Percentiles rank a stretch among this genome's conserved stretches.
These are phyloP conservation scores for Globisporangium solare DNA, from an alignment of 352 stramenopile genomes.

Conservation along the genomic window DNA sequence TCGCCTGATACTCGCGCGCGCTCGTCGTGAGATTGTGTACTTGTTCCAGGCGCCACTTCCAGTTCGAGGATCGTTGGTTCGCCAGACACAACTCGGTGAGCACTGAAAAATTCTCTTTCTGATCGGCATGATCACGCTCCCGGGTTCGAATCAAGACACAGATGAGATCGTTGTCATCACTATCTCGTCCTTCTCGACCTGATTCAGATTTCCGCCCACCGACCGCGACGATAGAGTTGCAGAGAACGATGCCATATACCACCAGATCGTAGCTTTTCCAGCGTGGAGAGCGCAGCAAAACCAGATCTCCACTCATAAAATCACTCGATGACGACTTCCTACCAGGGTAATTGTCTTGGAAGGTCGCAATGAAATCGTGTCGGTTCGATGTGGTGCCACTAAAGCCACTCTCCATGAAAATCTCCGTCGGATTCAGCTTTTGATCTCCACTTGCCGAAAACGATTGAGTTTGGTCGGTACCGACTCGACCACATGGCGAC, in stretches of 20 bases:
- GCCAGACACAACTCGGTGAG: constrained; percentile 67
- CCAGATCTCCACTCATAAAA: constrained; percentile 58
- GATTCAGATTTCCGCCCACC: constrained; percentile 12
- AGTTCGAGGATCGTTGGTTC: constrained; percentile 50
- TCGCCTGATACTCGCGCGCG: constrained; percentile 76
- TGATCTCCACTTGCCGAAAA: constrained; percentile 6
- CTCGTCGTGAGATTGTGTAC: constrained; percentile 75
- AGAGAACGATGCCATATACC: constrained; percentile 64
- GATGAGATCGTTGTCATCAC: constrained; percentile 39
- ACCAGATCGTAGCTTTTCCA: constrained; percentile 57
- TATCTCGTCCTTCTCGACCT: constrained; percentile 1
- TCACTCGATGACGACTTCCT: constrained; percentile 17
- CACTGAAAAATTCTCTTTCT: constrained; percentile 33
- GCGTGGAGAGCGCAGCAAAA: constrained; percentile 49
- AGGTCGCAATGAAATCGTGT: constrained; percentile 64
- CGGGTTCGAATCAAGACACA: constrained; percentile 57
- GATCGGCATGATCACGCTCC: constrained; percentile 16
- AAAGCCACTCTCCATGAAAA: constrained; percentile 74
- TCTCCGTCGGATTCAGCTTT: constrained; percentile 40
- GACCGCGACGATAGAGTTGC: constrained; percentile 57
- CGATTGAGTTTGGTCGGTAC: constrained; percentile 11
- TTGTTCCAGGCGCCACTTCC: constrained; percentile 61
- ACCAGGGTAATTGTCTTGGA: constrained; percentile 24
- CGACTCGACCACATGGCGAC: constrained; percentile 35
- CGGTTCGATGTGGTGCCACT: constrained; percentile 30